Evolutionary conservation across 805 yeast genomes (phyloP), one percentile per base, ranked within the genome.

Genomic region (Wickerhamiella australiensis): DNA sequence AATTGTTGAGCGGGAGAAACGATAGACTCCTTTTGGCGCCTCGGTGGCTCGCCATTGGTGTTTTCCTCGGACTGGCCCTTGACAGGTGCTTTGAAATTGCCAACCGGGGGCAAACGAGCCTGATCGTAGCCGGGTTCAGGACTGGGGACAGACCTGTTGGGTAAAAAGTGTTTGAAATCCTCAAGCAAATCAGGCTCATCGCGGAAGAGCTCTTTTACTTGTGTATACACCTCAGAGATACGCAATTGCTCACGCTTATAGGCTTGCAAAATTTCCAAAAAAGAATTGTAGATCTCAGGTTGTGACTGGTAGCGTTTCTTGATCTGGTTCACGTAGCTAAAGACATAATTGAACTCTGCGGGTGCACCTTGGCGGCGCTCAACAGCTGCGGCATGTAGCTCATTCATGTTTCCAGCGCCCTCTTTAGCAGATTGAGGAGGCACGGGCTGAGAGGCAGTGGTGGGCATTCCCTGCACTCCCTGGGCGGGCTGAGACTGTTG

Each of bases 221-320:
- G 96, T 50, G 85, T 82, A 61, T 92, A 92, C 11, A 92, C 98
- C 61, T 92, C 97, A 47, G 85, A 81, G 48, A 92, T 92, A 44
- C 96, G 95, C 61, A 86, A 83, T 62, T 87, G 94, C 61, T 90
- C 98, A 55, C 94, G 79, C 69, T 92, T 98, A 63, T 90, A 92
- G 42, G 96, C 90, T 65, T 92, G 98, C 58, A 92, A 70, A 51
- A 90, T 92, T 64, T 92, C 98, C 66, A 94, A 71, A 58, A 92
- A 92, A 58, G 81, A 87, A 67, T 92, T 92, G 71, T 92, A 92
- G 51, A 88, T 86, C 60, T 90, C 96, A 0, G 98, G 98, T 65
- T 88, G 95, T 60, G 80, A 77, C 18, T 94, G 83, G 65, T 87
- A 92, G 54, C 97, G 76, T 50, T 87, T 88, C 65, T 94, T 94